phyloP scores from a whole-genome alignment of 202 grass and related monocot species.

The Elaeis oleifera region DNA sequence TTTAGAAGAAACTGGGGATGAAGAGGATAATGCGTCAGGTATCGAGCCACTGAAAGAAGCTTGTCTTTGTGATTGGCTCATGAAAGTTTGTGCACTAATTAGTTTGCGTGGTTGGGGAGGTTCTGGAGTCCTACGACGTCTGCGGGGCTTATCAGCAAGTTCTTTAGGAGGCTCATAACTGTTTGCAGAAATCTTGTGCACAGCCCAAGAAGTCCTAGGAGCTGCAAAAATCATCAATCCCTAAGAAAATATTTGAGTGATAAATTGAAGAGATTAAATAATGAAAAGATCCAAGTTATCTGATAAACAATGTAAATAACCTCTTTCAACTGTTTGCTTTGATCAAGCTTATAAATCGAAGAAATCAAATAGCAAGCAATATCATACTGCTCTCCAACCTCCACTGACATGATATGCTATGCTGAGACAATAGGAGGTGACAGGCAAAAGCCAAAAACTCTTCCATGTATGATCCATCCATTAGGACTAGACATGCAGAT shows the following conservation, averaged over 20 bases:
- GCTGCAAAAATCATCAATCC: conserved; percentile 9
- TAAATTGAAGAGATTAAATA: not conserved
- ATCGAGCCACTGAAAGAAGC: conserved; percentile 1
- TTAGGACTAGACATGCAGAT: no score
- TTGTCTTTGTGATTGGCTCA: conserved; percentile 18
- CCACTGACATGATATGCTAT: no score
- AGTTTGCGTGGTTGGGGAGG: conserved; percentile 8
- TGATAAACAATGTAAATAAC: not conserved
- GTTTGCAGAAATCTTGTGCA: conserved; percentile 23
- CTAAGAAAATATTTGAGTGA: not conserved
- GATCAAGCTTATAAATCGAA: no score
- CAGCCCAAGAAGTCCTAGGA: conserved; percentile 26
- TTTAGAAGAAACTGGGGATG: conserved; percentile 18
- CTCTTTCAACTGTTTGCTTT: no score
- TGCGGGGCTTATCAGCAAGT: conserved; percentile 3
- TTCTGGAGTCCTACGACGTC: conserved; percentile 12
- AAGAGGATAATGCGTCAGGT: conserved; percentile 24
- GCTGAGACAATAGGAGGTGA: no score
- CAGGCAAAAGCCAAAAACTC: no score
- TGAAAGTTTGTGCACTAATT: conserved; percentile 12
- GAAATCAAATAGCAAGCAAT: no score
- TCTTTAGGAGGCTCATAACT: conserved; percentile 21
- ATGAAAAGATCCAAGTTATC: not conserved
- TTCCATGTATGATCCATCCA: no score
- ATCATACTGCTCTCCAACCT: no score